A percentile compares a stretch with the other conserved stretches of the same genome.
Evolutionary conservation across 2,329 filamentous ascomycete genomes (phyloP).

Genomic region (Neofusicoccum laricinum): DNA sequence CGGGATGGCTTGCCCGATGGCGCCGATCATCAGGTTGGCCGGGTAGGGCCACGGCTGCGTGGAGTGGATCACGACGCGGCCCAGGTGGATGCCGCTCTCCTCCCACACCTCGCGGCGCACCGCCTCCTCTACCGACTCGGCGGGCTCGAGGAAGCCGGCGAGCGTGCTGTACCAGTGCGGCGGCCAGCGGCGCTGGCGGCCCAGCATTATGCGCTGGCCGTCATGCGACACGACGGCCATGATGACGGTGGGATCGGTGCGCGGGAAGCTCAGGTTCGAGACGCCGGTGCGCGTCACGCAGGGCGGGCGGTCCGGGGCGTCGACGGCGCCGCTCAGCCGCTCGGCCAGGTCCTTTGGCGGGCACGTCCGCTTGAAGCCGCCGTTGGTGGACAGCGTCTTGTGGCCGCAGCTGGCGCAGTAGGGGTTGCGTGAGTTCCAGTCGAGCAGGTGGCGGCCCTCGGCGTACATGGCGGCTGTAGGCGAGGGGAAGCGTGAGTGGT

Average conservation of each 20-base stretch:
- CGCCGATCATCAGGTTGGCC: constrained; percentile 56
- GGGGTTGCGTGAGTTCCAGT: constrained; percentile 92
- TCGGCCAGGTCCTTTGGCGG: constrained; percentile 65
- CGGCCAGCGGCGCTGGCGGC: constrained; percentile 81
- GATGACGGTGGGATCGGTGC: constrained; percentile 93
- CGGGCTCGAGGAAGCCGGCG: constrained; percentile 53
- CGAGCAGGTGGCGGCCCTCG: constrained; percentile 80
- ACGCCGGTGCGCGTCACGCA: constrained; percentile 82
- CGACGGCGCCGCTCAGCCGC: constrained; percentile 35
- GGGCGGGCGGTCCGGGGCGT: constrained; percentile 56
- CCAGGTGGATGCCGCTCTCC: constrained; percentile 47
- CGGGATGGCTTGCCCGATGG: constrained; percentile 80
- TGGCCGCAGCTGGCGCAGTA: constrained; percentile 90
- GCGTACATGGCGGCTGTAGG: constrained; percentile 79
- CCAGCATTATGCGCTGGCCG: constrained; percentile 74
- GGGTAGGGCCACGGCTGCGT: constrained; percentile 56
- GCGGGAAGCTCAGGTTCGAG: constrained; percentile 87
- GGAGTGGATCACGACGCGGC: constrained; percentile 50
- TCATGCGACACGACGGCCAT: constrained; percentile 85
- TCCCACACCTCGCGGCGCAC: constrained; percentile 53
- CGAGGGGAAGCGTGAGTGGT: constrained; percentile 16
- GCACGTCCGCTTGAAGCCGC: constrained; percentile 77
- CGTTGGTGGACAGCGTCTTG: constrained; percentile 73
- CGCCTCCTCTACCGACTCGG: constrained; percentile 51
- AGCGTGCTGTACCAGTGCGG: constrained; percentile 84